phyloP scores from a whole-genome alignment of 2,329 filamentous ascomycete species.

The Aspergillus sp. region DNA sequence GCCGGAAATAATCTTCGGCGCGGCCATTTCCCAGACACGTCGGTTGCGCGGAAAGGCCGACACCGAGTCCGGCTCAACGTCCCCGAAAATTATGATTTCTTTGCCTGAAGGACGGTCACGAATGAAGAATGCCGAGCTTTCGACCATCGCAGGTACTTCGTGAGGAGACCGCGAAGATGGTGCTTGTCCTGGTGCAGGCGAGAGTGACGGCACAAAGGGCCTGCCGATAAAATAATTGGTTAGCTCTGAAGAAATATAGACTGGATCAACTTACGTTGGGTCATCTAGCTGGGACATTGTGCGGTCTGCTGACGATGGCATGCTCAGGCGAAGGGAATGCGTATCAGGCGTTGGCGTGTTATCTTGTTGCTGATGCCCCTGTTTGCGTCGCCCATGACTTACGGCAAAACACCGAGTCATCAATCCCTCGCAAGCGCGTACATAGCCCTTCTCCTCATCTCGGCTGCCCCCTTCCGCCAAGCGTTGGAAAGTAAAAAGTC shows the following conservation, averaged over 20 bases:
- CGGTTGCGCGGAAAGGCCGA: conserved; percentile 78
- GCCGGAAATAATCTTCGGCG: conserved; percentile 74
- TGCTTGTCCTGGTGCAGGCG: background rate
- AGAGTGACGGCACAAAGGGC: background rate
- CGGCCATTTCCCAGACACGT: conserved; percentile 84
- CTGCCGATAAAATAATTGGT: background rate
- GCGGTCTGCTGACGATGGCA: background rate
- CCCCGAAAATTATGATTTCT: conserved; percentile 91
- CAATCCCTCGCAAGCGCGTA: conserved; percentile 85
- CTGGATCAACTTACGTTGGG: background rate
- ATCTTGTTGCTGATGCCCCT: background rate
- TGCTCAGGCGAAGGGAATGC: no score
- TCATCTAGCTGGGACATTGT: background rate
- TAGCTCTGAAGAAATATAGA: conserved; percentile 18
- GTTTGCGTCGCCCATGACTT: conserved; percentile 83
- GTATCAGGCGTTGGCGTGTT: background rate
- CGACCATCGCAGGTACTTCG: conserved; percentile 40
- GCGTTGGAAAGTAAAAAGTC: conserved; percentile 85
- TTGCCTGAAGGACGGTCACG: conserved; percentile 67
- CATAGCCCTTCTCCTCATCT: conserved; percentile 76
- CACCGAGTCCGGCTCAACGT: conserved; percentile 88
- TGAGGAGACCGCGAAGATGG: background rate
- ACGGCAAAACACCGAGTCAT: conserved; percentile 83
- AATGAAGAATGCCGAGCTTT: conserved; percentile 93
- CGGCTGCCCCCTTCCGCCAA: conserved; percentile 82